Percentiles rank a stretch among this genome's conserved stretches.
phyloP scores from a whole-genome alignment of 1,284 basidiomycete species.

The Microbotryum scabiosae region DNA sequence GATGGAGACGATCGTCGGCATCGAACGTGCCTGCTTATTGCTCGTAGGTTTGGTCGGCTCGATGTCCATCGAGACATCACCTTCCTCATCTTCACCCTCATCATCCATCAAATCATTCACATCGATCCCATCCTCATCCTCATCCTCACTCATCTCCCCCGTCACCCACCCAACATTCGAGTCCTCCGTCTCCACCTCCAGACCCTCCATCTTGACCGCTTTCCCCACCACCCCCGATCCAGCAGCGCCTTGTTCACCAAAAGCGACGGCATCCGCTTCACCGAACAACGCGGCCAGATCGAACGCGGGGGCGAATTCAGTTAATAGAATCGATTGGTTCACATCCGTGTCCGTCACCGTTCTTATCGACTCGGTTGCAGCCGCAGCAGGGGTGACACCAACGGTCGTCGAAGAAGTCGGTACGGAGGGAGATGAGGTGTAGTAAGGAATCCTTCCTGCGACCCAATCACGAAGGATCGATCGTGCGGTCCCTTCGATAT shows the following conservation, averaged over 20 bases:
- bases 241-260: constrained; percentile 55
- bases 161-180: constrained; percentile 22
- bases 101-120: constrained; percentile 8
- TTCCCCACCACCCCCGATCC: constrained; percentile 25
- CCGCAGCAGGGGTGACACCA: constrained; percentile 28
- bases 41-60: constrained; percentile 8
- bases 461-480: constrained; percentile 93
- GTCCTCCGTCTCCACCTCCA: constrained; percentile 32
- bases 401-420: constrained; percentile 53
- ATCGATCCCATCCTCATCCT: background rate
- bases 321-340: constrained; percentile 63
- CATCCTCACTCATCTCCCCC: constrained; percentile 11
- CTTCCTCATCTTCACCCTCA: constrained; percentile 10
- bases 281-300: constrained; percentile 64
- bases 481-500: constrained; percentile 71
- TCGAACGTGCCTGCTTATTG: constrained; percentile 16
- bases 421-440: constrained; percentile 68
- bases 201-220: constrained; percentile 26
- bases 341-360: constrained; percentile 60
- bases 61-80: constrained; percentile 19
- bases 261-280: constrained; percentile 63
- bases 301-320: constrained; percentile 59
- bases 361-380: constrained; percentile 45
- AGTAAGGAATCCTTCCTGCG: constrained; percentile 87
- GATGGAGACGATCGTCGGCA: constrained; percentile 31